phyloP scores from a whole-genome alignment of 148 eudicot species.

The Salicornia ramosissima region DNA sequence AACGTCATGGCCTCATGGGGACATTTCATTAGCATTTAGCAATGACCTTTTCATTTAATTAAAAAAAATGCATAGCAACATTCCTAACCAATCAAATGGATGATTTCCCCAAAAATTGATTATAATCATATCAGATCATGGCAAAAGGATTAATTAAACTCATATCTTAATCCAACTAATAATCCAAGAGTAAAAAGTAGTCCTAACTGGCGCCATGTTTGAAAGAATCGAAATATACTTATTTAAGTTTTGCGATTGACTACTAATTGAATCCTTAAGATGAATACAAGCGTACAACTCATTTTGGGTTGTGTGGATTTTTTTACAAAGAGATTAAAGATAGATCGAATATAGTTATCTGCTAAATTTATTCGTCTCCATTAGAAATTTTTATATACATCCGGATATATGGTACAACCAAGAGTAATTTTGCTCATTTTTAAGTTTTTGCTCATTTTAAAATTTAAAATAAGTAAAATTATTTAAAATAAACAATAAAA shows the following conservation, averaged over 20 bases:
- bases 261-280: neutral
- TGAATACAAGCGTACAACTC: slow-evolving; percentile 14
- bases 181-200: slow-evolving; percentile 8
- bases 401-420: too few species aligned
- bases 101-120: neutral
- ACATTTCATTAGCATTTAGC: slow-evolving; percentile 1
- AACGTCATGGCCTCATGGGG: neutral
- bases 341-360: too few species aligned
- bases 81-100: slow-evolving; percentile 11
- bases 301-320: neutral
- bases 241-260: slow-evolving; percentile 8
- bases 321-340: too few species aligned
- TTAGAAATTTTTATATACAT: too few species aligned
- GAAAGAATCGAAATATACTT: neutral
- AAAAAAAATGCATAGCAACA: neutral
- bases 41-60: neutral
- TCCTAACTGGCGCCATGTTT: slow-evolving; percentile 18
- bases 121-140: neutral
- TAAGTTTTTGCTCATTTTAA: too few species aligned
- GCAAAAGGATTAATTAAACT: neutral
- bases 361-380: too few species aligned
- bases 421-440: too few species aligned
- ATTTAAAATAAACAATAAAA: too few species aligned
- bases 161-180: slow-evolving; percentile 4
- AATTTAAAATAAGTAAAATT: too few species aligned